Evolutionary conservation across 768 basidiomycete species (phyloP).

Genomic region (Lentinula lateritia): DNA sequence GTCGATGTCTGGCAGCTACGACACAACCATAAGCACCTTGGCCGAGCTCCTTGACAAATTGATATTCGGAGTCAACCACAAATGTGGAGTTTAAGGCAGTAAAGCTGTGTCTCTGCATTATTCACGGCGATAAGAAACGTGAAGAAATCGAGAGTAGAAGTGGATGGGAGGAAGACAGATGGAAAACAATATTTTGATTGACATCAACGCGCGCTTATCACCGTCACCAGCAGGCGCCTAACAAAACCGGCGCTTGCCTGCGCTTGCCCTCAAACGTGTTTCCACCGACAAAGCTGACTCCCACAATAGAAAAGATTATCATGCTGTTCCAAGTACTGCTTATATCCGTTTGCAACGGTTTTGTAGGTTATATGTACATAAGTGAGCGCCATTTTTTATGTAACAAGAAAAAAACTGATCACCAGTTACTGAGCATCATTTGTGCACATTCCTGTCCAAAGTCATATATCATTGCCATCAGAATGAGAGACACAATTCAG

Average conservation of each 20-base stretch:
- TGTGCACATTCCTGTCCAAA: slow-evolving; percentile 38
- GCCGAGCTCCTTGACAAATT: slow-evolving; percentile 95
- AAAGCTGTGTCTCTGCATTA: slow-evolving; percentile 10
- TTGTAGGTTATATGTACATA: not conserved
- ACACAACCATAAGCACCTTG: slow-evolving; percentile 95
- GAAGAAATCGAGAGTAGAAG: not conserved
- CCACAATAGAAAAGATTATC: no score
- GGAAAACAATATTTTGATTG: not conserved
- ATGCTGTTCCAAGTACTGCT: no score
- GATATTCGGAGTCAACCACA: slow-evolving; percentile 83
- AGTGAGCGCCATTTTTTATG: not conserved
- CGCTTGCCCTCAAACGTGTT: no score
- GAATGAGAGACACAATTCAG: not conserved
- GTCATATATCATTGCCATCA: slow-evolving; percentile 1
- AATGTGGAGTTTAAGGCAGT: slow-evolving; percentile 78
- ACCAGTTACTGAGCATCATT: slow-evolving; percentile 38
- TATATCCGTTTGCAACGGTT: no score
- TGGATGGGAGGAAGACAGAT: not conserved
- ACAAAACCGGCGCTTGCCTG: no score
- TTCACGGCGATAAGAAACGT: not conserved
- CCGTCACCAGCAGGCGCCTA: not conserved
- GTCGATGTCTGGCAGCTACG: slow-evolving; percentile 76
- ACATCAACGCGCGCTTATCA: not conserved
- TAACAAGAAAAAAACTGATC: not conserved
- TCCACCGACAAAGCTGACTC: no score